These are phyloP conservation scores for Arthroderma sp. DNA, from an alignment of 2,329 filamentous ascomycete species.

Conservation along the genomic window DNA sequence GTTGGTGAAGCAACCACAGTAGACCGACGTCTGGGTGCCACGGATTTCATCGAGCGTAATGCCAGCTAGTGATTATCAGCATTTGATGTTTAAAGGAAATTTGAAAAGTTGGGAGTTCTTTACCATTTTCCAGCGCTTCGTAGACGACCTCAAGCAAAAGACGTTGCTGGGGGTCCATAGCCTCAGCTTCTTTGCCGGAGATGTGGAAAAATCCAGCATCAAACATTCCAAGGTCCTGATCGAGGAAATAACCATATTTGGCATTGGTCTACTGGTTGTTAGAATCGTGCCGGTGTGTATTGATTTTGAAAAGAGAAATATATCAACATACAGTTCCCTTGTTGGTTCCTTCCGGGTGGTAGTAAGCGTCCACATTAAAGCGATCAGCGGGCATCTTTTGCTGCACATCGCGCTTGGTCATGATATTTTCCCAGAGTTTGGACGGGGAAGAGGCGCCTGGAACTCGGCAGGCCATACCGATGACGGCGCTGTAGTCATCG, in stretches of 20 bases:
- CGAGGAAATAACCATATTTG: slow-evolving; percentile 14
- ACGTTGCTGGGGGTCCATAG: slow-evolving; percentile 26
- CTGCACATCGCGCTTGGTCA: slow-evolving; percentile 8
- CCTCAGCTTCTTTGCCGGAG: slow-evolving; percentile 17
- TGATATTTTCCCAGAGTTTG: slow-evolving; percentile 11
- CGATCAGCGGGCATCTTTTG: slow-evolving; percentile 10
- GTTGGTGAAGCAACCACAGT: slow-evolving; percentile 20
- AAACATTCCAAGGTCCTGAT: slow-evolving; percentile 20
- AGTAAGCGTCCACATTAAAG: slow-evolving; percentile 12
- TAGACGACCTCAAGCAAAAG: slow-evolving; percentile 22
- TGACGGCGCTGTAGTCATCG: slow-evolving; percentile 4
- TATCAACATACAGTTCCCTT: slow-evolving; percentile 10
- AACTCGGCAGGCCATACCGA: slow-evolving; percentile 11
- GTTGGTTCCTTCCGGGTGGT: slow-evolving; percentile 13
- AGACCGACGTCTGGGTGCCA: slow-evolving; percentile 26
- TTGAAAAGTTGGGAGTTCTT: not conserved
- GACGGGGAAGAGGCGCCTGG: slow-evolving; percentile 8
- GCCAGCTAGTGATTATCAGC: slow-evolving; percentile 14
- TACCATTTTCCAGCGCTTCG: slow-evolving; percentile 19
- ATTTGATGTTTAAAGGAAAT: not conserved
- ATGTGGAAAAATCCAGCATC: slow-evolving; percentile 26
- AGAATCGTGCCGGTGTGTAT: not conserved
- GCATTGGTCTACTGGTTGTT: slow-evolving; percentile 6
- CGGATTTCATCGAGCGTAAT: slow-evolving; percentile 18
- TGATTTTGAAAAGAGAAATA: not conserved